Conservation (phyloP, 148 eudicot genomes). For the Rhododendron vialii region DNA sequence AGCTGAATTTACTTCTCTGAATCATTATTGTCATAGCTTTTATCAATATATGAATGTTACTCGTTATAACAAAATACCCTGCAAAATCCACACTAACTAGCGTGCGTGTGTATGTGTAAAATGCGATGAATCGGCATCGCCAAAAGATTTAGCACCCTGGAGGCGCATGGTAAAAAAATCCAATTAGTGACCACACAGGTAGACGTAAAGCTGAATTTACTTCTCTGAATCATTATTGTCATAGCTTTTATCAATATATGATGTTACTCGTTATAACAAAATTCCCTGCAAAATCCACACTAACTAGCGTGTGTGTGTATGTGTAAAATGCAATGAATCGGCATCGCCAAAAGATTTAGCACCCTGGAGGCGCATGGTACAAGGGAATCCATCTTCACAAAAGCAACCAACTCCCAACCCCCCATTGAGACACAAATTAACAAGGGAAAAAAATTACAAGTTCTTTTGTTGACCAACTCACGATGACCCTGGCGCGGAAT, state of each 20-base stretch:
- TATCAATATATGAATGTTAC: not conserved
- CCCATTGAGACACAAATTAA: not conserved
- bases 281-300: slow-evolving; percentile 16
- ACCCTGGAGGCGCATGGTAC: not conserved
- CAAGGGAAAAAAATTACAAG: not conserved
- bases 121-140: not conserved
- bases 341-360: not conserved
- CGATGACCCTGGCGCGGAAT: not conserved
- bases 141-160: not conserved
- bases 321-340: not conserved
- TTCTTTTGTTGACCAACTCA: not conserved
- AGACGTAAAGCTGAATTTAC: not conserved
- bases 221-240: not conserved
- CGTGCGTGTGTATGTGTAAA: slow-evolving; percentile 1
- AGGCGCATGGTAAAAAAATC: not conserved
- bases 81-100: slow-evolving; percentile 18
- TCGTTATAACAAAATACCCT: not conserved
- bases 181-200: not conserved
- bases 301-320: slow-evolving; percentile 1
- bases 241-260: not conserved
- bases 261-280: not conserved
- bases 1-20: not conserved
- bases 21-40: not conserved
- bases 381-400: not conserved
- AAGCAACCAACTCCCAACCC: not conserved